Base-by-base conservation (phyloP, 805 yeast genomes). In the Hanseniaspora lachancei region DNA sequence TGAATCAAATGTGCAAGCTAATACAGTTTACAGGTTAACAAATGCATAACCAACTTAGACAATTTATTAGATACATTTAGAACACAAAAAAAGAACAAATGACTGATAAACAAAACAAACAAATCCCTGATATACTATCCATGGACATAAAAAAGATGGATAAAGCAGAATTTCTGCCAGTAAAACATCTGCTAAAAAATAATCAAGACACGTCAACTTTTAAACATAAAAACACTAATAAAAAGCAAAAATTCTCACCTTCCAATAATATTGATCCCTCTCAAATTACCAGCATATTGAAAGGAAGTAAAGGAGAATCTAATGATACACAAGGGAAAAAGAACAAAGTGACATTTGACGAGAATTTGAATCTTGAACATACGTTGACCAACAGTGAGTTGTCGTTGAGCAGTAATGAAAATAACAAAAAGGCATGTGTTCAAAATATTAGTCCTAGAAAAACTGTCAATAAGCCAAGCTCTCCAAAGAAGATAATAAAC, bases 351-450 rank as follows among this genome's bases (percentile, higher is more conserved):
- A 24, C 24, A 9, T 36, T 52, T 27, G 55, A 52, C 36, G 55
- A 52, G 24, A 52, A 52, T 23, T 44, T 52, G 16, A 52, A 52
- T 27, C 38, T 35, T 10, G 55, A 52, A 27, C 55, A 52, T 36
- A 32, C 39, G 1, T 36, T 52, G 9, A 44, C 44, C 5, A 43
- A 36, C n/a, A 43, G 49, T 23, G 55, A 52, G 32, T n/a, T 52
- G 21, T 52, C 55, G 13, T 20, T 35, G 18, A n/a, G 43, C 6
- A 29, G 18, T 23, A 43, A 16, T 50, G 54, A 50, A 9, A 41
- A 23, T 15, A 41, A 5, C 15, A 49, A 41, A 21, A 32, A 49
- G 7, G n/a, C 3, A 15, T 27, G 29, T 13, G 13, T 16, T 9
- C 35, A 12, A 6, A 21, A 21, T 5, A 20, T 2, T 16, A 48